Base-by-base conservation (phyloP, 768 basidiomycete species). In the Lentinula boryana region DNA sequence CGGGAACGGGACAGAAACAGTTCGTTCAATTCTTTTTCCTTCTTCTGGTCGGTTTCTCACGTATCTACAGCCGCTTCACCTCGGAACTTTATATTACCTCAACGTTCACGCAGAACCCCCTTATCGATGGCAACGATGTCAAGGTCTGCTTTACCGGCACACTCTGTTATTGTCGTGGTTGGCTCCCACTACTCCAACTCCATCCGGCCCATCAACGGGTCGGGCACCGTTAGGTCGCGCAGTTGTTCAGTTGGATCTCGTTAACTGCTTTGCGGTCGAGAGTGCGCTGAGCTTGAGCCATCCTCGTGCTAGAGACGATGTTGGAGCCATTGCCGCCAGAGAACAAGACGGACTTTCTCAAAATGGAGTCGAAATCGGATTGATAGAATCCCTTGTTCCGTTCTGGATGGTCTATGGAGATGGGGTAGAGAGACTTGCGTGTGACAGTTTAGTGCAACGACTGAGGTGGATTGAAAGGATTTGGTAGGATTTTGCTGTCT, bases 361-460 rank as follows among this genome's bases (percentile, higher is more conserved):
- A 27, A 35, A 33, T 32, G 35, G 31, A 35, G n/a, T 27, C 31
- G 58, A 52, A 16, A 36, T 18, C 9, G 63, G 75, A 55, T 70
- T 92, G 62, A 76, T 88, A 76, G 89, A 94, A 62, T 80, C 85
- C 60, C 70, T 96, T 4, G 92, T 92, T 60, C 94, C 94, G 0
- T 96, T 97, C 74, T 93, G 95, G 69, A 82, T 97, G 77, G 69
- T 94, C 38, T 97, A 97, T 69, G 81, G 83, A 10, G 95, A 97
- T 70, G 94, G 95, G 1, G 86, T 94, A 1, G 95, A 97, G 70
- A 75, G 95, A 7, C 70, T 97, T 27, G 94, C 88, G 5, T 88
- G 91, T n/a, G 94, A 95, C 69, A 94, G 91, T 64, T 81, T 93
- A 6, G 72, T 89, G 61, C 91, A 95, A 70, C 79, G 94, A 65